A percentile compares a stretch with the other conserved stretches of the same genome.
Evolutionary conservation across 768 basidiomycete species (phyloP).

Genomic region (Tulasnella sp.): DNA sequence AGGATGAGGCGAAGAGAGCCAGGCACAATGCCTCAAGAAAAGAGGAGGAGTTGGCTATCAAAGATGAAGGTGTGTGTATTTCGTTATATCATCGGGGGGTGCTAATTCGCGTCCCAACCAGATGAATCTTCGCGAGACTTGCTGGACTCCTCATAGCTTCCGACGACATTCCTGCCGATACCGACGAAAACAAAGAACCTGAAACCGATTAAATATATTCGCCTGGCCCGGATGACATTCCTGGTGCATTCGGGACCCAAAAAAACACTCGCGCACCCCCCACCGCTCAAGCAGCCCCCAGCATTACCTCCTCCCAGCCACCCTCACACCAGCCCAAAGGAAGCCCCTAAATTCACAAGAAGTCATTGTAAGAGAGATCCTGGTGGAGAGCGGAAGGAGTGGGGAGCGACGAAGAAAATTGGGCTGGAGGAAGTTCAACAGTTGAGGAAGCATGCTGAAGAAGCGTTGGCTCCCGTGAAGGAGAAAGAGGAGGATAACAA

Average conservation of each 20-base stretch:
- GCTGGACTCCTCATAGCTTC: constrained; percentile 22
- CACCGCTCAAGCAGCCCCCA: constrained; percentile 15
- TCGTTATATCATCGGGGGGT: not conserved
- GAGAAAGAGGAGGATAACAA: not conserved
- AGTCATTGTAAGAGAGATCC: not conserved
- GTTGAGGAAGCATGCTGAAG: constrained; percentile 8
- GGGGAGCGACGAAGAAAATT: constrained; percentile 14
- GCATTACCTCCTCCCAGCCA: constrained; percentile 21
- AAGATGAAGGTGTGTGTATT: constrained; percentile 17
- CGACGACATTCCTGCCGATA: constrained; percentile 18
- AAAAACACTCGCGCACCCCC: constrained; percentile 12
- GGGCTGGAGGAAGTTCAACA: constrained; percentile 18
- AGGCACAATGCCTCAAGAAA: constrained; percentile 12
- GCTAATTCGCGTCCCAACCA: not conserved
- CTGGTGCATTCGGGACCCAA: not conserved
- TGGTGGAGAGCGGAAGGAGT: constrained; percentile 19
- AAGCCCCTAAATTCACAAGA: constrained; percentile 14
- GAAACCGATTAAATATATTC: not conserved
- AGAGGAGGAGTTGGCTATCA: constrained; percentile 21
- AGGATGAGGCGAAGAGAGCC: constrained; percentile 20
- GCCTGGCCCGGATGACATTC: not conserved
- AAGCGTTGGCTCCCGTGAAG: not conserved
- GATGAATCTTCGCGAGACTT: constrained; percentile 18
- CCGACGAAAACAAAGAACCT: not conserved
- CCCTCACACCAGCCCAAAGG: constrained; percentile 21